Percentiles rank a stretch among this genome's conserved stretches.
phyloP scores from a whole-genome alignment of 805 yeast species.

The Lipomyces sp. region DNA sequence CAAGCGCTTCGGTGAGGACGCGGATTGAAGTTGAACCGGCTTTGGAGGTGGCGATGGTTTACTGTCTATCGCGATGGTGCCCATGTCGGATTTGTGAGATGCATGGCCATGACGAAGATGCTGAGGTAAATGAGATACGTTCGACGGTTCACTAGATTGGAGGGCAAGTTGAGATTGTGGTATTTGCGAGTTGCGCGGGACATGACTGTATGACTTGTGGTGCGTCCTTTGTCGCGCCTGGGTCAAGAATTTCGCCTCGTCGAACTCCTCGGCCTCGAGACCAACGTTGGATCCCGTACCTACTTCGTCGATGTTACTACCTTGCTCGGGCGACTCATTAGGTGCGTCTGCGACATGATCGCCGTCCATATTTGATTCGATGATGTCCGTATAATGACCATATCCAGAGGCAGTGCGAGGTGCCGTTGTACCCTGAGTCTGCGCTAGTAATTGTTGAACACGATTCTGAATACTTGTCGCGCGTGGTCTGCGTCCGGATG shows the following conservation, averaged over 20 bases:
- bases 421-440: constrained; percentile 45
- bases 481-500: constrained; percentile 17
- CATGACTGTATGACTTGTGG: neutral
- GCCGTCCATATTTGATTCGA: neutral
- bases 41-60: constrained; percentile 22
- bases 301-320: constrained; percentile 12
- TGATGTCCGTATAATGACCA: constrained; percentile 62
- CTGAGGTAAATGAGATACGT: neutral
- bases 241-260: constrained; percentile 19
- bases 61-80: neutral
- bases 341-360: neutral
- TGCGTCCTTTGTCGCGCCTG: constrained; percentile 17
- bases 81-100: constrained; percentile 4
- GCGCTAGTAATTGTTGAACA: constrained; percentile 32
- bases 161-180: neutral
- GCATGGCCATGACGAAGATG: neutral
- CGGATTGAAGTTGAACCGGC: constrained; percentile 18
- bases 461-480: constrained; percentile 39
- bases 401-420: constrained; percentile 70
- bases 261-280: constrained; percentile 7
- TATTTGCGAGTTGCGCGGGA: neutral
- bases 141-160: neutral
- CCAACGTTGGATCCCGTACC: constrained; percentile 9
- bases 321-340: constrained; percentile 7
- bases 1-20: constrained; percentile 10